A percentile compares a stretch with the other conserved stretches of the same genome.
phyloP scores from a whole-genome alignment of 345 rosid genomes.

The Syzygium oleosum region DNA sequence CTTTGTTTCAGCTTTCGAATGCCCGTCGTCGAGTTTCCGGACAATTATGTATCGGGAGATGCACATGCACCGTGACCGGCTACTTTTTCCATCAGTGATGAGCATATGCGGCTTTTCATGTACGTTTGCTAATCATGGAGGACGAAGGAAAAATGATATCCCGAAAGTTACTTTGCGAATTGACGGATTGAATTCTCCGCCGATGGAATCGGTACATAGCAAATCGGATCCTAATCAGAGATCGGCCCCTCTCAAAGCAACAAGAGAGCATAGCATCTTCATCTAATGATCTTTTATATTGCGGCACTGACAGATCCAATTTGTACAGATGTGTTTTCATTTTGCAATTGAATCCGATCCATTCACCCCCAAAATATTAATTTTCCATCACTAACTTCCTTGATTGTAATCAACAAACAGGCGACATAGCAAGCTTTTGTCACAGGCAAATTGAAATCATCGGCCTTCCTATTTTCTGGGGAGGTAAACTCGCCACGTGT shows the following conservation, averaged over 20 bases:
- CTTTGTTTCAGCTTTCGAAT: background rate
- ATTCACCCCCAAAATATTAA: background rate
- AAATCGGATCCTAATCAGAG: background rate
- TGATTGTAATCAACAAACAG: background rate
- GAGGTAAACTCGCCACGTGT: background rate
- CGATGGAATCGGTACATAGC: background rate
- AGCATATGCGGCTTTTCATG: background rate
- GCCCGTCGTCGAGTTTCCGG: fast-evolving
- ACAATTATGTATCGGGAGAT: background rate
- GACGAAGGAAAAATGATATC: background rate
- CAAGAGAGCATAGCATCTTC: background rate
- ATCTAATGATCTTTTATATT: background rate
- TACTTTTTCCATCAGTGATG: too few species aligned
- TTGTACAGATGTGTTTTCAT: background rate
- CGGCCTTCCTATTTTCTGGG: background rate
- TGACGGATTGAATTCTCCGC: background rate
- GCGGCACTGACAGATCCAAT: fast-evolving
- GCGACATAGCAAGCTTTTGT: too few species aligned
- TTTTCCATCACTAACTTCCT: background rate
- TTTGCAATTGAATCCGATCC: background rate
- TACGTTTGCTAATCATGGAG: background rate
- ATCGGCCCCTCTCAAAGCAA: background rate
- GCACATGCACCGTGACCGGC: too few species aligned
- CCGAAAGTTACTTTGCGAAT: background rate
- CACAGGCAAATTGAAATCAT: background rate